Conservation (phyloP, 164 flowering plant species). For the Vitis riparia region DNA sequence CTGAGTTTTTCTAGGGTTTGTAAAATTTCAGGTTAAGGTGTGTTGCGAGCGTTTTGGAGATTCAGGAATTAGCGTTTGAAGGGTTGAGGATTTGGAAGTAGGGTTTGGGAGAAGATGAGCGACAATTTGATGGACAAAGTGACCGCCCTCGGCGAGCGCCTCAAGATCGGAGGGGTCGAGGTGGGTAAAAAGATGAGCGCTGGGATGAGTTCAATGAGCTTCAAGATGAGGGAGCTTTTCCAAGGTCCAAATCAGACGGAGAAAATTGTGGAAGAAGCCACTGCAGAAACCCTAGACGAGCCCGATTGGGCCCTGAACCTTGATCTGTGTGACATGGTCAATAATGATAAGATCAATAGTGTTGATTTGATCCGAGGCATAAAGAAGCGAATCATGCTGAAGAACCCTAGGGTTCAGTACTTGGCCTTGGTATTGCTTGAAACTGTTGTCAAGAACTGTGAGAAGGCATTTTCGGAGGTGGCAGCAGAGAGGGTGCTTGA, state of each 20-base stretch:
- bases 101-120: constrained; percentile 44
- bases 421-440: constrained; percentile 78
- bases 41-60: too few species aligned
- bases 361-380: constrained; percentile 77
- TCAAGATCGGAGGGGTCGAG: constrained; percentile 84
- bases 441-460: constrained; percentile 76
- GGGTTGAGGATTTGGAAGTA: neutral
- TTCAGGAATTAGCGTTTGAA: constrained; percentile 10
- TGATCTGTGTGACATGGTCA: constrained; percentile 89
- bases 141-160: constrained; percentile 79
- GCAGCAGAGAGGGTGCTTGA: constrained; percentile 94
- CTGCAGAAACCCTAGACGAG: constrained; percentile 75
- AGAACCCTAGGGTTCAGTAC: constrained; percentile 74
- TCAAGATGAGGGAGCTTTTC: constrained; percentile 89
- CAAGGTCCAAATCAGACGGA: constrained; percentile 82
- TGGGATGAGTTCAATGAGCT: constrained; percentile 89
- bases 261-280: constrained; percentile 88
- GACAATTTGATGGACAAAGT: constrained; percentile 94
- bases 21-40: too few species aligned
- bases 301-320: constrained; percentile 95
- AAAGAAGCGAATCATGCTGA: constrained; percentile 76
- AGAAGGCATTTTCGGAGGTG: constrained; percentile 90
- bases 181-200: constrained; percentile 76
- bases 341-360: constrained; percentile 67
- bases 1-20: too few species aligned